Evolutionary conservation across 1,284 basidiomycete species (phyloP), one percentile per base, ranked within the genome.

Genomic region (Sporisorium sorghi): DNA sequence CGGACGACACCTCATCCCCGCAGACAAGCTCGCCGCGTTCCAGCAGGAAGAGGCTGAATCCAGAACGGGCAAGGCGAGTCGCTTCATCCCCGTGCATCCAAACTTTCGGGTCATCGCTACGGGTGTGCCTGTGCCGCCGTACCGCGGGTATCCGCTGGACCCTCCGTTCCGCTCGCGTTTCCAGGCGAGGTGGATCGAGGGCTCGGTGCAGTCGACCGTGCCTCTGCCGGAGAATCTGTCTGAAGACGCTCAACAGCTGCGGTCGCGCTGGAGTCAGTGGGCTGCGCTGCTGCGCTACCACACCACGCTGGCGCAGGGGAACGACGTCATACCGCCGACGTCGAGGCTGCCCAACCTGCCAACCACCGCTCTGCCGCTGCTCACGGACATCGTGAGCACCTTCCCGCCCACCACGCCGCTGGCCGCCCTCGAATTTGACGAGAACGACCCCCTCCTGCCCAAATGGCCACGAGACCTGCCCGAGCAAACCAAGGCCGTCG

Each of bases 81-180:
- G 72, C 35, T 84, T 85, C 61, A 78, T 85, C 28, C 78, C 81
- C 3, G 83, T 83, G 21, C 83, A 84, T 52, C 80, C 79, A n/a
- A 78, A 83, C 55, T 86, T 86, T 43, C 70, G 82, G 12, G 84
- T 86, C 55, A 82, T 86, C 55, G 83, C 85, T 10, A 79, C 84
- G 17, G 85, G 85, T 35, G 55, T 82, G 8, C 83, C 82, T 14
- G 70, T 77, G 2, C 84, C 85, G 9, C 85, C 85, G 6, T 86
- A 84, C 74, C 79, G 79, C 19, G 85, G 85, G 19, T 77, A 83
- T 35, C 82, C 85, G 0, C 70, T 85, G 52, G 85, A 86, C 44
- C 85, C 85, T 1, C 85, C 85, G n/a, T 86, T 86, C 77, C 80
- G 85, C 24, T 84, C 83, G 0, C 79, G 85, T 14, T 86, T 85